Evolutionary conservation across 23 red algal species (phyloP), one percentile per base, ranked within the genome.

Genomic region (Gracilariopsis chorda): DNA sequence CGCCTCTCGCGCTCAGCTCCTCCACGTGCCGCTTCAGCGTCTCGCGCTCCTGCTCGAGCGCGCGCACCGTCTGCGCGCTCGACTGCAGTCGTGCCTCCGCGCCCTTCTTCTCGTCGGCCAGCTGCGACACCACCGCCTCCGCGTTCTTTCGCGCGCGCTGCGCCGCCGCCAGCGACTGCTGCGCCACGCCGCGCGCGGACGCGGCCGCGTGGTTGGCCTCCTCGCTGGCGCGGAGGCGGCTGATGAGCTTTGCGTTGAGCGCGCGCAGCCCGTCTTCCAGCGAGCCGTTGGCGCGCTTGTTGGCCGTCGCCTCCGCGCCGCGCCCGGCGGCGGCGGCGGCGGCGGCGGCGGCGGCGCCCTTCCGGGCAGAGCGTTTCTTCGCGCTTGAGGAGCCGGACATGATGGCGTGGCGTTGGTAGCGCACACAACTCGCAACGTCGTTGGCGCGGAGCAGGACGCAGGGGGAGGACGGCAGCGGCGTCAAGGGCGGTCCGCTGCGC

Each of bases 201-300:
- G 47, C 67, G 39, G 67, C 67, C 20, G 42, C 67, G 39, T 36
- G 17, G 9, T 36, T 42, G 16, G 47, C 67, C 17, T 36, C 67
- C 67, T 73, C 67, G 19, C 39, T 45, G 2, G 67, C 40, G 20
- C 67, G 21, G 20, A 73, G 28, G 39, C 67, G 21, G 14, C 39
- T 42, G 17, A 73, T 73, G 19, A 73, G 67, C 67, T 73, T 73
- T 2, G 67, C 67, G 33, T 73, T 73, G 28, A 73, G 32, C 28
- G 67, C 67, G 67, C 67, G 67, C 67, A 73, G 28, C n/a, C 67
- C 47, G 2, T 73, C 39, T 23, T 73, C 67, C 32, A 73, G 19
- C 37, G 67, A 37, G n/a, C n/a, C n/a, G n/a, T n/a, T n/a, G n/a
- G n/a, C n/a, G n/a, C n/a, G n/a, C n/a, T n/a, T n/a, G n/a, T n/a